These are phyloP conservation scores for Xanthoconium purpureum DNA, from an alignment of 768 basidiomycete species.

Conservation along the genomic window DNA sequence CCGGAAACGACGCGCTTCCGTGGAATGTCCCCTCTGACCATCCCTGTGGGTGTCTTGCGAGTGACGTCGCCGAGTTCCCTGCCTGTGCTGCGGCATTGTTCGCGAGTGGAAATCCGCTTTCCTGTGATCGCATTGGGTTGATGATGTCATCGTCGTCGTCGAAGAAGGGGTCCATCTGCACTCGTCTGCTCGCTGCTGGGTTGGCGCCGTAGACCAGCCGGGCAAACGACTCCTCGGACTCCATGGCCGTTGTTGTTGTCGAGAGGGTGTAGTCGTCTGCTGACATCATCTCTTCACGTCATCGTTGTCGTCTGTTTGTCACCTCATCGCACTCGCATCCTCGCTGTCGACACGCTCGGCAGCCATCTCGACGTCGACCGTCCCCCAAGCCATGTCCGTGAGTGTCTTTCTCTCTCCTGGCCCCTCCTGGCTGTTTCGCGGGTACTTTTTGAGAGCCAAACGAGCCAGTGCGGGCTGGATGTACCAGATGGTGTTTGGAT, in stretches of 20 bases:
- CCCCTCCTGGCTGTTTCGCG: background rate
- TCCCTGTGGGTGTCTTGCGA: constrained; percentile 52
- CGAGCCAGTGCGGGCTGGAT: constrained; percentile 12
- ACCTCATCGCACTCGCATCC: background rate
- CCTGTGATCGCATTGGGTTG: constrained; percentile 41
- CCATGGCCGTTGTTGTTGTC: constrained; percentile 5
- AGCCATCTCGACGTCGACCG: background rate
- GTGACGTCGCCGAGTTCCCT: background rate
- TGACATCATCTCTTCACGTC: constrained; percentile 1
- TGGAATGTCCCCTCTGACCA: constrained; percentile 66
- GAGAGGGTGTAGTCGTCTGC: too few species aligned
- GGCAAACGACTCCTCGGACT: constrained; percentile 25
- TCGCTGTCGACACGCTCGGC: background rate
- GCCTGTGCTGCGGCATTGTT: constrained; percentile 60
- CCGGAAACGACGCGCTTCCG: constrained; percentile 41
- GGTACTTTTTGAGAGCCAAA: accelerated
- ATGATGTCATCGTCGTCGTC: constrained; percentile 62
- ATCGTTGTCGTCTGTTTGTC: constrained; percentile 16
- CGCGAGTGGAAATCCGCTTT: constrained; percentile 55
- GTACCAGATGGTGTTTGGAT: constrained; percentile 2
- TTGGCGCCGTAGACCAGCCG: constrained; percentile 26
- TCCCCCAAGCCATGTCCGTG: constrained; percentile 19
- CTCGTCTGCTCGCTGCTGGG: constrained; percentile 29
- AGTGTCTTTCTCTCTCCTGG: background rate
- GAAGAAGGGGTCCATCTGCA: constrained; percentile 80